Percentiles rank a stretch among this genome's conserved stretches.
Evolutionary conservation across 805 yeast genomes (phyloP).

Genomic region (Ogataea henricii): DNA sequence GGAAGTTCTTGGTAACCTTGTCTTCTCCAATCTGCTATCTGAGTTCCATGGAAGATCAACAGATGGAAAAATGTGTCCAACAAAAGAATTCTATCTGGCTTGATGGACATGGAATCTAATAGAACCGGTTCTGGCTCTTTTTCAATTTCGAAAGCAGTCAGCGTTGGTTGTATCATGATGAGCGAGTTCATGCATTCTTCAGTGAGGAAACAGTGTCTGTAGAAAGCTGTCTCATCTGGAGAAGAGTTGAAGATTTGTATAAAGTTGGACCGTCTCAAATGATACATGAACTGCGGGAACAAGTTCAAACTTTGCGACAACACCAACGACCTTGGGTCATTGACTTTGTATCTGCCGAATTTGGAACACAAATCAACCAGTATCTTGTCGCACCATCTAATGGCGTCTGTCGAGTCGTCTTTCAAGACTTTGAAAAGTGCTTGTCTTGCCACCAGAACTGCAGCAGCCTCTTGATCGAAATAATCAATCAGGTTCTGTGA

Average conservation of each 20-base stretch:
- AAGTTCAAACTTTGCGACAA: conserved; percentile 51
- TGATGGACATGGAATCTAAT: conserved; percentile 62
- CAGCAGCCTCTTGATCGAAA: conserved; percentile 72
- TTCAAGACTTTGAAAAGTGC: conserved; percentile 46
- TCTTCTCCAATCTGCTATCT: conserved; percentile 67
- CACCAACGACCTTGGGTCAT: conserved; percentile 49
- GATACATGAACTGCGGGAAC: conserved; percentile 69
- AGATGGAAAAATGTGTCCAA: conserved; percentile 72
- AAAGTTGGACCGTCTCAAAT: conserved; percentile 65
- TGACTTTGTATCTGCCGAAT: conserved; percentile 50
- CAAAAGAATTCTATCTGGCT: conserved; percentile 56
- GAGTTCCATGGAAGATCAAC: conserved; percentile 65
- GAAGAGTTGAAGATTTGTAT: conserved; percentile 68
- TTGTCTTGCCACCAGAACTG: conserved; percentile 59
- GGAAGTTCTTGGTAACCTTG: conserved; percentile 62
- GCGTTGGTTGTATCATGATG: conserved; percentile 70
- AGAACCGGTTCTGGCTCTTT: conserved; percentile 64
- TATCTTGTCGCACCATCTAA: conserved; percentile 52
- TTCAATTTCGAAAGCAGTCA: conserved; percentile 58
- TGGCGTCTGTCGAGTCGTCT: conserved; percentile 41
- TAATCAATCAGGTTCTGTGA: conserved; percentile 43
- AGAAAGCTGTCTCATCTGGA: conserved; percentile 70
- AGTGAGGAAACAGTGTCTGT: conserved; percentile 60
- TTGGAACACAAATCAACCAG: conserved; percentile 48
- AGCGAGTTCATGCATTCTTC: conserved; percentile 63